Evolutionary conservation across 176 grass and related monocot species (phyloP).

Genomic region (Areca catechu): DNA sequence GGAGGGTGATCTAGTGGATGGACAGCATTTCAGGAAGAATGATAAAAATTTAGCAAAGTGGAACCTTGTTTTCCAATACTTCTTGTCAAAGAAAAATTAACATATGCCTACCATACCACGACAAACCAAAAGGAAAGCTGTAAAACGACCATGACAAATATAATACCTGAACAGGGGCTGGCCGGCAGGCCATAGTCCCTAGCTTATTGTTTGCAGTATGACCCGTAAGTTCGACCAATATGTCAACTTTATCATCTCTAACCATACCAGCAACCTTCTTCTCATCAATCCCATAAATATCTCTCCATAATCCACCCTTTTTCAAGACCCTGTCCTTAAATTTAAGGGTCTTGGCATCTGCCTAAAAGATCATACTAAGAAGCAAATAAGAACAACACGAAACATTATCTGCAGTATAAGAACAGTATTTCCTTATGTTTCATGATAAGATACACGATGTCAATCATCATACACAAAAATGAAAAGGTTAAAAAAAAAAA

Average conservation of each 20-base stretch:
- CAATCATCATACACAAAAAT: too few species aligned
- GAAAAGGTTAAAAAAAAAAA: too few species aligned
- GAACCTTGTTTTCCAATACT: too few species aligned
- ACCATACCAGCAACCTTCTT: slow-evolving; percentile 80
- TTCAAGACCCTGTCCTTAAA: slow-evolving; percentile 95
- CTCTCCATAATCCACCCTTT: slow-evolving; percentile 93
- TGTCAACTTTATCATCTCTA: slow-evolving; percentile 95
- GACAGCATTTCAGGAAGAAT: too few species aligned
- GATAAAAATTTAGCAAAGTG: too few species aligned
- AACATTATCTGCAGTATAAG: not conserved
- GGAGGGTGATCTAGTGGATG: too few species aligned
- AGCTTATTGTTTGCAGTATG: slow-evolving; percentile 99
- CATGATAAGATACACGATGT: too few species aligned
- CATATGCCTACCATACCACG: too few species aligned
- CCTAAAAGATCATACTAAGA: slow-evolving; percentile 47
- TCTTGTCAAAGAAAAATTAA: too few species aligned
- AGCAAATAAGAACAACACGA: slow-evolving; percentile 2
- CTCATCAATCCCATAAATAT: slow-evolving; percentile 95
- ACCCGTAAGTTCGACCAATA: slow-evolving; percentile 97
- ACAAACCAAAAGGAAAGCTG: too few species aligned
- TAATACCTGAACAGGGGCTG: slow-evolving; percentile 85
- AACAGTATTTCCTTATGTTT: too few species aligned
- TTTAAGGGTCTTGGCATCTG: slow-evolving; percentile 93
- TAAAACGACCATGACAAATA: too few species aligned
- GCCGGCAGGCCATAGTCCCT: slow-evolving; percentile 87